A percentile compares a stretch with the other conserved stretches of the same genome.
phyloP scores from a whole-genome alignment of 768 basidiomycete species.

The Cytidiella melzeri region DNA sequence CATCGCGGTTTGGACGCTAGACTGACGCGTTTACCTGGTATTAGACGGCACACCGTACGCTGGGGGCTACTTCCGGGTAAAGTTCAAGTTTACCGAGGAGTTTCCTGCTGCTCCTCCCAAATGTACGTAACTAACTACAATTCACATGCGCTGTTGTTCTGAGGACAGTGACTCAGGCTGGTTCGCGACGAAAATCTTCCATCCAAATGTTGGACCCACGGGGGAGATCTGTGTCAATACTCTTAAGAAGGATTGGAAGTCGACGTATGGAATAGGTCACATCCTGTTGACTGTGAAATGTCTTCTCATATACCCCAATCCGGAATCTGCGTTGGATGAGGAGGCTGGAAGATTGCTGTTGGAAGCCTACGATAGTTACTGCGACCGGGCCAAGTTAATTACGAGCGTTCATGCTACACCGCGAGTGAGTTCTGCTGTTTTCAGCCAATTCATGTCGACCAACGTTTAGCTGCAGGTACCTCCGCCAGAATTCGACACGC shows the following conservation, averaged over 20 bases:
- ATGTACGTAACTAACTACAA: conserved; percentile 45
- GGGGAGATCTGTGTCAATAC: conserved; percentile 98
- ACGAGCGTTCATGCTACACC: conserved; percentile 90
- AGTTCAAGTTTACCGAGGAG: conserved; percentile 89
- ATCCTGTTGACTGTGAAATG: conserved; percentile 93
- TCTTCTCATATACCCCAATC: conserved; percentile 93
- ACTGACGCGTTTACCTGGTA: conserved; percentile 10
- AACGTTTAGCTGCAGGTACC: not conserved
- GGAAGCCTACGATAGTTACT: conserved; percentile 87
- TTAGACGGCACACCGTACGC: conserved; percentile 63
- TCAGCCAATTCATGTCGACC: not conserved
- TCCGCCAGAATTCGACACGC: conserved; percentile 19
- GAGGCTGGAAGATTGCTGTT: conserved; percentile 90
- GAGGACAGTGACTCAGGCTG: conserved; percentile 48
- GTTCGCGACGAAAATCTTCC: conserved; percentile 93
- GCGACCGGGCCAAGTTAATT: conserved; percentile 78
- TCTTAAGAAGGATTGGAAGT: conserved; percentile 95
- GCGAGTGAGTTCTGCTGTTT: conserved; percentile 35
- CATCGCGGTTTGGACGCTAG: not conserved
- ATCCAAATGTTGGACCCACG: conserved; percentile 85
- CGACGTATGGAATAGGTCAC: conserved; percentile 83
- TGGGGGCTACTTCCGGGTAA: conserved; percentile 66
- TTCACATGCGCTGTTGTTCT: not conserved
- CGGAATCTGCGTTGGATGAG: conserved; percentile 93
- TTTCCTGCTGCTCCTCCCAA: conserved; percentile 93